A percentile compares a stretch with the other conserved stretches of the same genome.
phyloP scores from a whole-genome alignment of 495 filamentous ascomycete species.

The Penicillium diatomitis region DNA sequence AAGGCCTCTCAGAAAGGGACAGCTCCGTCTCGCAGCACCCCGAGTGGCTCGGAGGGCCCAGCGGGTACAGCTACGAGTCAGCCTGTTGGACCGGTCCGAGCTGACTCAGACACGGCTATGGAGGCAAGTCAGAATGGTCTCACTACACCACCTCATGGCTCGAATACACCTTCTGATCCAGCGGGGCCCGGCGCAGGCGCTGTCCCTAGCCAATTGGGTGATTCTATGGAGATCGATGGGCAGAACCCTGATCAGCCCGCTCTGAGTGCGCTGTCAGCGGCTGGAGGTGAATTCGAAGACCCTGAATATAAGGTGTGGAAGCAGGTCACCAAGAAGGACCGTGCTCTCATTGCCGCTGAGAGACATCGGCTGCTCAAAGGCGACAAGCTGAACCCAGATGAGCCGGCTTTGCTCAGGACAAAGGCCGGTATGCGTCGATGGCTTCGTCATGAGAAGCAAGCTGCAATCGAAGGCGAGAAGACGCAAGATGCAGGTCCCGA shows the following conservation, averaged over 20 bases:
- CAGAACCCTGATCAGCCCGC: constrained; percentile 49
- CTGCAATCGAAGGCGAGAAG: constrained; percentile 44
- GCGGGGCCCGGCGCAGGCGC: constrained; percentile 50
- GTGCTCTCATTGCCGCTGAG: constrained; percentile 72
- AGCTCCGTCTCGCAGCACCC: constrained; percentile 60
- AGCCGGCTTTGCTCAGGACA: constrained; percentile 74
- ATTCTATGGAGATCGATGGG: constrained; percentile 75
- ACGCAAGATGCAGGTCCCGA: constrained; percentile 40
- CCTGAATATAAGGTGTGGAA: constrained; percentile 97
- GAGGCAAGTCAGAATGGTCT: constrained; percentile 77
- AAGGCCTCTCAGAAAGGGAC: constrained; percentile 59
- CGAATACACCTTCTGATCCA: constrained; percentile 65
- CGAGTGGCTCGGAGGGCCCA: constrained; percentile 60
- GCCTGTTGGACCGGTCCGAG: constrained; percentile 40
- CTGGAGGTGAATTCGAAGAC: constrained; percentile 57
- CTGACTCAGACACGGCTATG: constrained; percentile 53
- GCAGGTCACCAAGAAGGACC: constrained; percentile 93
- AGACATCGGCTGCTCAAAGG: constrained; percentile 75
- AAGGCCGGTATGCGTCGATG: constrained; percentile 73
- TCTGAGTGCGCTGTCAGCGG: constrained; percentile 36
- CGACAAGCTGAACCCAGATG: constrained; percentile 76
- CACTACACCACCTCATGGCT: constrained; percentile 67
- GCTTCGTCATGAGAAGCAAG: constrained; percentile 62
- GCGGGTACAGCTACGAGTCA: constrained; percentile 49
- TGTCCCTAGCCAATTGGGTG: constrained; percentile 62